Percentiles rank a stretch among this genome's conserved stretches.
Conservation (phyloP, 148 eudicot genomes). For the Dianthus caryophyllus region DNA sequence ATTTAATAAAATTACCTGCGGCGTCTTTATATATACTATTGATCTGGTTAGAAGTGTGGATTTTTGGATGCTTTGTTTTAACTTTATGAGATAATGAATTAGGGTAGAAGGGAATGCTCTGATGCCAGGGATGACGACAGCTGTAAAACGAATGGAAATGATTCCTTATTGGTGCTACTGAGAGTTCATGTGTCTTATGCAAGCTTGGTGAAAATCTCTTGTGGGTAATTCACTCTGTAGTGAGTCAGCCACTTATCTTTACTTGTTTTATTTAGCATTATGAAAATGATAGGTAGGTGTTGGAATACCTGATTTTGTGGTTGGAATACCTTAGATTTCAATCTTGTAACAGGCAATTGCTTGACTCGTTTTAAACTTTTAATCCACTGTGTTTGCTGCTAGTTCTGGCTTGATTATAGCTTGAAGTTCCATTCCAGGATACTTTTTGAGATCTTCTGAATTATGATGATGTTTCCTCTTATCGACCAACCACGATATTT, state of each 20-base stretch:
- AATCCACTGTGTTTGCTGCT: not conserved
- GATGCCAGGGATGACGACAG: constrained; percentile 13
- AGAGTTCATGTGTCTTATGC: constrained; percentile 33
- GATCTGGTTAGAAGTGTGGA: not conserved
- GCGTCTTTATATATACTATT: not conserved
- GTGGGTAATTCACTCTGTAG: constrained; percentile 40
- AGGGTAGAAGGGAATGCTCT: constrained; percentile 36
- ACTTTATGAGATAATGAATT: constrained; percentile 26
- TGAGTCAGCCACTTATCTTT: not conserved
- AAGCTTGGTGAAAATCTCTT: constrained; percentile 40
- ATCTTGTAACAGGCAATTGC: not conserved
- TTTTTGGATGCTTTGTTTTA: constrained; percentile 3
- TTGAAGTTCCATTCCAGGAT: not conserved
- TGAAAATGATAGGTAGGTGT: constrained; percentile 2
- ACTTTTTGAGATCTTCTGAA: not conserved
- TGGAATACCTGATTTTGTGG: not conserved
- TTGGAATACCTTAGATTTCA: not conserved
- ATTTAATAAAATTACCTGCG: not conserved
- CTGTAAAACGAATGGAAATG: constrained; percentile 9
- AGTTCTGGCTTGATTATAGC: not conserved
- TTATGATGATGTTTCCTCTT: not conserved
- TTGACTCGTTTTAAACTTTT: not conserved
- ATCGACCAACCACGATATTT: not conserved
- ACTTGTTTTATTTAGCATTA: not conserved
- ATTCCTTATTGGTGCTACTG: constrained; percentile 20